Evolutionary conservation across 169 alveolate genomes (phyloP).

Genomic region (Plasmodium vinckei): DNA sequence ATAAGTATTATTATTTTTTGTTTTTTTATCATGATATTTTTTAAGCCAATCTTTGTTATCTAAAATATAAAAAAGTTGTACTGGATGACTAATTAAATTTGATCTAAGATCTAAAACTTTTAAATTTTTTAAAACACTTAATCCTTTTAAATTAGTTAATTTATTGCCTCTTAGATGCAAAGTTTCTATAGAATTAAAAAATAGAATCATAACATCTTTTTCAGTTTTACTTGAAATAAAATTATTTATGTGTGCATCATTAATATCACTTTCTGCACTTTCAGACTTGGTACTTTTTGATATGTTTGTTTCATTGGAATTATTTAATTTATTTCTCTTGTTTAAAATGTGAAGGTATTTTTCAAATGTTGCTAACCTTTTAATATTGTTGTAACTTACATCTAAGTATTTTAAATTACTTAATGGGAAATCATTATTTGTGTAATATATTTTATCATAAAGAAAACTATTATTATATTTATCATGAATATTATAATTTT

Average conservation of each 20-base stretch:
- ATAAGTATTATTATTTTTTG: background rate
- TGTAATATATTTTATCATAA: constrained; percentile 34
- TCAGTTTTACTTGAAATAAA: constrained; percentile 38
- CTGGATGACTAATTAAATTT: constrained; percentile 60
- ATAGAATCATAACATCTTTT: constrained; percentile 63
- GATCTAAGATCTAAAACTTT: constrained; percentile 43
- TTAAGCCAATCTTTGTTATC: constrained; percentile 62
- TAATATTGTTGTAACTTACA: constrained; percentile 54
- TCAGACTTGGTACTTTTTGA: background rate
- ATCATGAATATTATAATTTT: too few relatives aligned
- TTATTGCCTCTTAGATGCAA: constrained; percentile 46
- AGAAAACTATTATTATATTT: background rate
- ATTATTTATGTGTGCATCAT: constrained; percentile 49
- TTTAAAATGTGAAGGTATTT: constrained; percentile 34
- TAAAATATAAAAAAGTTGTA: constrained; percentile 50
- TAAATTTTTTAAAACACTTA: constrained; percentile 56
- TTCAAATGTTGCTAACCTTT: constrained; percentile 49
- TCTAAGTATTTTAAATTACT: constrained; percentile 31
- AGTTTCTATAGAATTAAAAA: constrained; percentile 65
- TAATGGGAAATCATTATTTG: constrained; percentile 32
- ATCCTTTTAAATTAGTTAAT: constrained; percentile 50
- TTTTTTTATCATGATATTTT: constrained; percentile 10
- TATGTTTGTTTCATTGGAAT: background rate
- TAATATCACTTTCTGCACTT: constrained; percentile 8
- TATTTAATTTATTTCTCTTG: background rate